These are phyloP conservation scores for Canariomyces notabilis DNA, from an alignment of 2,329 filamentous ascomycete species.

Conservation along the genomic window DNA sequence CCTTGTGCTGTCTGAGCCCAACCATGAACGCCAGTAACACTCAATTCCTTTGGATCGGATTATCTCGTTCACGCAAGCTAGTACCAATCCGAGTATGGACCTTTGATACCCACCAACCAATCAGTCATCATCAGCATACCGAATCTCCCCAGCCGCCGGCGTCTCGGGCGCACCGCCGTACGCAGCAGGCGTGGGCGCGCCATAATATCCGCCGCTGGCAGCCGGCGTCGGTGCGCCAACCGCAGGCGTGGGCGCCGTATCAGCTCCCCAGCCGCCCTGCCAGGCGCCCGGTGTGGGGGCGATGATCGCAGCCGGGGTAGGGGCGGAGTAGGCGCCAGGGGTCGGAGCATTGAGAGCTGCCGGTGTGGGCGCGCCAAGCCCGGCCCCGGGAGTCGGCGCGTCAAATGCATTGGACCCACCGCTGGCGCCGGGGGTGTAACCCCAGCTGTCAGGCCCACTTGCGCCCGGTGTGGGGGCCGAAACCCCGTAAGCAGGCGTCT, in stretches of 20 bases:
- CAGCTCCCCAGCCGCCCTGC: conserved; percentile 54
- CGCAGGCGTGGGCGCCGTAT: conserved; percentile 62
- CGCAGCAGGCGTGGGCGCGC: conserved; percentile 62
- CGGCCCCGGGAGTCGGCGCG: conserved; percentile 61
- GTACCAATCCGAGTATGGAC: neutral
- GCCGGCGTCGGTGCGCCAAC: conserved; percentile 65
- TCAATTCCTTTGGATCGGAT: no score
- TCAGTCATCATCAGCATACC: conserved; percentile 49
- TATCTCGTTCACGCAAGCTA: neutral
- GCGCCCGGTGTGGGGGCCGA: conserved; percentile 55
- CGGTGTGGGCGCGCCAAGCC: conserved; percentile 56
- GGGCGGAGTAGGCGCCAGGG: conserved; percentile 62
- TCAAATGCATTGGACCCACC: conserved; percentile 55
- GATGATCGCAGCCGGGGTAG: conserved; percentile 58
- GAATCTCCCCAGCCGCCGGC: conserved; percentile 54
- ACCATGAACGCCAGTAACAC: neutral
- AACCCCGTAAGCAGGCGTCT: conserved; percentile 69
- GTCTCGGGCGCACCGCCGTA: conserved; percentile 52
- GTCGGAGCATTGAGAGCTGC: conserved; percentile 65
- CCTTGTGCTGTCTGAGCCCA: no score
- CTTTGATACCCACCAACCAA: neutral
- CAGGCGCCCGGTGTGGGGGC: conserved; percentile 59
- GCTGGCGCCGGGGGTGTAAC: conserved; percentile 49
- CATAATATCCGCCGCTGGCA: conserved; percentile 54
- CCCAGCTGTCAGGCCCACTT: conserved; percentile 56